phyloP scores from a whole-genome alignment of 2,329 filamentous ascomycete species.

The Sphaerulina populicola region DNA sequence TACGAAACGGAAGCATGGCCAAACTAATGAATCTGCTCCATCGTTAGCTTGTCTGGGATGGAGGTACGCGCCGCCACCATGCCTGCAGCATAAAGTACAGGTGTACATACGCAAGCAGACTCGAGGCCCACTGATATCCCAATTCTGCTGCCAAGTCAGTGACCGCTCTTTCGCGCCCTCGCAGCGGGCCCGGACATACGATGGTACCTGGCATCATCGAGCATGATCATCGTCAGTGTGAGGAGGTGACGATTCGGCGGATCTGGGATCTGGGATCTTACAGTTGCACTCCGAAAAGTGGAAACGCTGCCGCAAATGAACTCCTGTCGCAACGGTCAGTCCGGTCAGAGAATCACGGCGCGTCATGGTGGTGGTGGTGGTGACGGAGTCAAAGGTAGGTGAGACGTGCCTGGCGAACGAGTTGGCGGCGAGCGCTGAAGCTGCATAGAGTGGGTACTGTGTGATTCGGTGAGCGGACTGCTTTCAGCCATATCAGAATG shows the following conservation, averaged over 20 bases:
- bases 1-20: conserved; percentile 41
- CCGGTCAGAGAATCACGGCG: too few relatives aligned
- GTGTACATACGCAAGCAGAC: conserved; percentile 25
- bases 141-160: conserved; percentile 35
- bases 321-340: conserved; percentile 4
- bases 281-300: conserved; percentile 45
- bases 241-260: neutral
- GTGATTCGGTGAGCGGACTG: conserved; percentile 13
- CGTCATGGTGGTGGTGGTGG: conserved; percentile 28
- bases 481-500: neutral
- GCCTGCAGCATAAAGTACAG: neutral
- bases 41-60: neutral
- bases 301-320: conserved; percentile 25
- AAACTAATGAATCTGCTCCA: conserved; percentile 38
- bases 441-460: conserved; percentile 42
- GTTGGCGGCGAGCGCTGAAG: conserved; percentile 45
- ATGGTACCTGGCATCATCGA: conserved; percentile 24
- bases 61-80: neutral
- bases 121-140: conserved; percentile 46
- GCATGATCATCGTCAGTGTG: neutral
- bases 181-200: conserved; percentile 34
- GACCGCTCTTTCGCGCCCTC: conserved; percentile 36
- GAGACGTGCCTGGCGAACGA: conserved; percentile 40
- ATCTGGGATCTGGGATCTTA: conserved; percentile 20
- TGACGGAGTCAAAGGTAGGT: conserved; percentile 24